Base-by-base conservation (phyloP, 352 stramenopile species). In the Globisporangium cylindrosporum region DNA sequence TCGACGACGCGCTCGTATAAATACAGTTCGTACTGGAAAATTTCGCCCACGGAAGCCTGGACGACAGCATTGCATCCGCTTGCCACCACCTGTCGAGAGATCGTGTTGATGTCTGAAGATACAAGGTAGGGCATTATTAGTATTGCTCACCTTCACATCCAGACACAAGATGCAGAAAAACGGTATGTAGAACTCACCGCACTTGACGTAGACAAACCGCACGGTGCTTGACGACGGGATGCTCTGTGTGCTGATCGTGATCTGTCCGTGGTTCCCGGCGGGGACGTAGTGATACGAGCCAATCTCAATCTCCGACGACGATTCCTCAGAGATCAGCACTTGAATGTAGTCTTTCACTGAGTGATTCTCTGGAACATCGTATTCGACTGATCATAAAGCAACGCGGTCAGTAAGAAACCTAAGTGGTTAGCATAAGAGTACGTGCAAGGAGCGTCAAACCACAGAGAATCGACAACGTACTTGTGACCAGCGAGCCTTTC, bases 11-110 rank as follows among this genome's bases (percentile, higher is more conserved):
- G 88, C 49, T 95, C 85, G 62, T 95, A 95, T 62, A 95, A 69
- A 66, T 88, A 95, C 66, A 95, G 67, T 62, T 95, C 88, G 66
- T 94, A 95, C 77, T 95, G 88, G 72, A 95, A 94, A 34, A 95
- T 93, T 72, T 95, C 88, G 7, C 86, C 86, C 25, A 95, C 86
- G 2, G 85, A 94, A 18, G 84, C 80, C 64, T 95, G 86, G 6
- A 95, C 84, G 9, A 93, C 78, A 5, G 88, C 88, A 61, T 93
- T 95, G 72, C 88, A 95, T 34, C 88, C 88, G 62, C 88, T 95
- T 7, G 88, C 88, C 1, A 95, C 83, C n/a, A 95, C 88, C 34
- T 90, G 71, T 27, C 88, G 74, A 4, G 83, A 90, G 64, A 95
- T 93, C 29, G 81, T 89, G 71, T 95, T 95, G 74, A 95, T 94